Base-by-base conservation (phyloP, 345 rosid genomes). In the Acer saccharum region DNA sequence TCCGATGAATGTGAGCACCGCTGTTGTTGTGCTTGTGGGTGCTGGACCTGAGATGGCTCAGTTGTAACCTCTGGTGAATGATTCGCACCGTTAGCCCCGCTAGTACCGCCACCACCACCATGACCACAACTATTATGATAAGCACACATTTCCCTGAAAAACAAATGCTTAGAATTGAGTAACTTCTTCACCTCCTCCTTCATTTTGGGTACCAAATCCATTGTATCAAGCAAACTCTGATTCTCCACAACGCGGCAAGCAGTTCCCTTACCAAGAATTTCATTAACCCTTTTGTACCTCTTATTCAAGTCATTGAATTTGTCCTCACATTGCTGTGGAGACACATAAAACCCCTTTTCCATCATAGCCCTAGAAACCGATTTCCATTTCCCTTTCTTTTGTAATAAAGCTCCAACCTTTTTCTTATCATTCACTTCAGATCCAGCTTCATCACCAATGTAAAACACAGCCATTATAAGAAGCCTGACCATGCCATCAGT, bases 311-410 rank as follows among this genome's bases (percentile, higher is more conserved):
- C 98, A 78, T 96, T 94, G 73, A 96, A 94, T 83, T 96, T 96
- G 73, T 96, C 99, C 81, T 96, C 98, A 72, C 99, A 96, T 68
- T 96, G 99, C 75, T 96, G 99, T 0, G 99, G 99, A 12, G 99
- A 96, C n/a, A 96, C 98, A 65, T 84, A 91, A 76, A 88, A 94
- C 32, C 99, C 98, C 76, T 91, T 96, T 83, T 94, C 99, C 91
- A 96, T 84, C 99, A 96, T 92, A 10, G 98, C 98, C 81, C 88
- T 85, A 0, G 99, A 96, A 16, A 96, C 98, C 0, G 99, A 94
- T 69, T 94, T 96, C 99, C 99, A 96, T 62, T 96, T 96, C 73
- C 99, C 98, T 81, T 96, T 96, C 94, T 94, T 96, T 85, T 94
- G 99, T 25, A 91, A 72, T 82, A 94, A 77, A 25, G 81, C 92